A percentile compares a stretch with the other conserved stretches of the same genome.
Evolutionary conservation across 2,329 filamentous ascomycete genomes (phyloP).

Genomic region (Pezicula carpinea): DNA sequence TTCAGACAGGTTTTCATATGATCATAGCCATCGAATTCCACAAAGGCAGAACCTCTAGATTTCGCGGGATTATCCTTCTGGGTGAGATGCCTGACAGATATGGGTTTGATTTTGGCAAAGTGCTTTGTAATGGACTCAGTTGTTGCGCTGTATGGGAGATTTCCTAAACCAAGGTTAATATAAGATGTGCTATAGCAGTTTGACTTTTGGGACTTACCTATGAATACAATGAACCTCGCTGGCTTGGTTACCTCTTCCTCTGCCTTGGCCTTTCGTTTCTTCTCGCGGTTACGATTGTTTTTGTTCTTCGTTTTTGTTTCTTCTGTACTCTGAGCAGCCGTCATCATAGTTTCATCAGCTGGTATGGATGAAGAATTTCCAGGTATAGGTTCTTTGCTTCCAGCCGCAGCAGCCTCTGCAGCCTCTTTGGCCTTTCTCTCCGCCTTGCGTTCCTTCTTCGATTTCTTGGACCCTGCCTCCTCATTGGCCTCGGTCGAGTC

Average conservation of each 20-base stretch:
- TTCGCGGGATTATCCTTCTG: slow-evolving; percentile 57
- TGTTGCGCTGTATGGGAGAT: slow-evolving; percentile 82
- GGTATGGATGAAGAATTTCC: background rate
- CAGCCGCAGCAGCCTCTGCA: background rate
- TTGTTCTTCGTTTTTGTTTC: slow-evolving; percentile 29
- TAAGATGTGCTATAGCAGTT: slow-evolving; percentile 24
- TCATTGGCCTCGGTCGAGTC: slow-evolving; percentile 11
- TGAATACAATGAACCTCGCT: slow-evolving; percentile 71
- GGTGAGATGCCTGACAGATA: slow-evolving; percentile 67
- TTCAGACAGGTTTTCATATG: slow-evolving; percentile 91
- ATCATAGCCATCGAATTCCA: slow-evolving; percentile 84
- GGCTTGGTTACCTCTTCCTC: slow-evolving; percentile 14
- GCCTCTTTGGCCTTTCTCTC: slow-evolving; percentile 25
- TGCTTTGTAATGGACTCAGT: slow-evolving; percentile 64
- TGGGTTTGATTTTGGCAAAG: slow-evolving; percentile 71
- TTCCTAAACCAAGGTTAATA: slow-evolving; percentile 51
- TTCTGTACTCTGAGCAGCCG: slow-evolving; percentile 12
- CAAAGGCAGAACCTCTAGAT: slow-evolving; percentile 75
- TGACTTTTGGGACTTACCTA: slow-evolving; percentile 45
- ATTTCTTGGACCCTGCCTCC: slow-evolving; percentile 26
- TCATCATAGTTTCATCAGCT: slow-evolving; percentile 14
- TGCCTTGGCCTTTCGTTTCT: slow-evolving; percentile 22
- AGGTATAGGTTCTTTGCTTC: slow-evolving; percentile 2
- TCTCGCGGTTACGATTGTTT: slow-evolving; percentile 32
- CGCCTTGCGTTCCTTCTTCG: slow-evolving; percentile 31